Percentiles rank a stretch among this genome's conserved stretches.
Evolutionary conservation across 768 basidiomycete species (phyloP).

Genomic region (Xerocomus spinulosus): DNA sequence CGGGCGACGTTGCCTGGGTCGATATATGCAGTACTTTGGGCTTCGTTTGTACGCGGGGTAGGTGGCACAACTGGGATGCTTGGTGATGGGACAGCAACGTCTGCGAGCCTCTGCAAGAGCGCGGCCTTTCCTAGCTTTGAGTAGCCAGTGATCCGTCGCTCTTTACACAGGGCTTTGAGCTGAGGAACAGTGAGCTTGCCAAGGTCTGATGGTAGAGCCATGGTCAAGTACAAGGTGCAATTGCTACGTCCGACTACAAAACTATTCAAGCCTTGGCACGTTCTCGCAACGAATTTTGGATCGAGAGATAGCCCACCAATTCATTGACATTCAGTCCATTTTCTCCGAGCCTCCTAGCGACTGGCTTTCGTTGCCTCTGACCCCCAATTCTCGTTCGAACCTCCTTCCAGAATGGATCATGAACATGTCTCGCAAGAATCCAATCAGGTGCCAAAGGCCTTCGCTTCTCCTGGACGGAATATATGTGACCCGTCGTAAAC

Average conservation of each 20-base stretch:
- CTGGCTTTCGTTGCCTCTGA: conserved; percentile 15
- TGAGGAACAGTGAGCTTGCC: conserved; percentile 53
- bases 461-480: conserved; percentile 10
- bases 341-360: conserved; percentile 11
- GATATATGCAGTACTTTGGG: background rate
- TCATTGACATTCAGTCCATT: conserved; percentile 10
- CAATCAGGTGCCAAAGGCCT: conserved; percentile 23
- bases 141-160: conserved; percentile 54
- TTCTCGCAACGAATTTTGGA: conserved; percentile 14
- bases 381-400: background rate
- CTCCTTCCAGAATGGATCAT: conserved; percentile 19
- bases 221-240: conserved; percentile 1
- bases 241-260: background rate
- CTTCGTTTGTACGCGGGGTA: background rate
- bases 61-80: too few relatives aligned
- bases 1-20: background rate
- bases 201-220: conserved; percentile 17
- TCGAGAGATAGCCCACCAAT: conserved; percentile 16
- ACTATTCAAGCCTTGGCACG: conserved; percentile 1
- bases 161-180: conserved; percentile 66
- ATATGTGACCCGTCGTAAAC: conserved; percentile 1
- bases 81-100: background rate
- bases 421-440: conserved; percentile 17
- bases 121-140: conserved; percentile 61
- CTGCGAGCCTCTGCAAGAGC: conserved; percentile 46